A percentile compares a stretch with the other conserved stretches of the same genome.
These are phyloP conservation scores for Suillus placidus DNA, from an alignment of 768 basidiomycete species.

Conservation along the genomic window DNA sequence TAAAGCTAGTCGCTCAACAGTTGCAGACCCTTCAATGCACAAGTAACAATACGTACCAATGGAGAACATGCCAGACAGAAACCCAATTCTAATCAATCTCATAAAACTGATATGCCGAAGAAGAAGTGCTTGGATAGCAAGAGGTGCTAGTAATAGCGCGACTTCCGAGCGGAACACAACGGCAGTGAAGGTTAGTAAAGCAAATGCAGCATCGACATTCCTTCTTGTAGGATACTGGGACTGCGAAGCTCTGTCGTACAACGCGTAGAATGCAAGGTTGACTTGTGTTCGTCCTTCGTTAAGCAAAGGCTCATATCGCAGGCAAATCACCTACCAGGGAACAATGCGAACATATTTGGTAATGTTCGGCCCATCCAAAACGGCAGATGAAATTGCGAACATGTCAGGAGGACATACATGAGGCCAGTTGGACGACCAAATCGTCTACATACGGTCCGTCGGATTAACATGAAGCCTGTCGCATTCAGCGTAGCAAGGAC, in stretches of 20 bases:
- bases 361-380: constrained; percentile 95
- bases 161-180: constrained; percentile 84
- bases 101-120: constrained; percentile 44
- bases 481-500: constrained; percentile 70
- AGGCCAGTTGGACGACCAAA: constrained; percentile 63
- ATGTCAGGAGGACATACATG: constrained; percentile 68
- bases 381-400: constrained; percentile 86
- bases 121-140: constrained; percentile 58
- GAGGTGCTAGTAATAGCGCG: constrained; percentile 60
- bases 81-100: constrained; percentile 50
- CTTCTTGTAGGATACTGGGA: constrained; percentile 38
- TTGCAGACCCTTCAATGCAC: neutral
- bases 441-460: constrained; percentile 59
- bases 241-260: constrained; percentile 43
- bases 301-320: neutral
- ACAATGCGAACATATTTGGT: constrained; percentile 91
- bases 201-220: constrained; percentile 47
- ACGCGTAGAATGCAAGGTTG: constrained; percentile 57
- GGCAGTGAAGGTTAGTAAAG: constrained; percentile 64
- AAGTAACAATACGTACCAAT: constrained; percentile 44
- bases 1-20: constrained; percentile 42
- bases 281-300: constrained; percentile 41
- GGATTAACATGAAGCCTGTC: constrained; percentile 60
- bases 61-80: constrained; percentile 51
- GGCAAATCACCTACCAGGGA: constrained; percentile 59